A percentile compares a stretch with the other conserved stretches of the same genome.
These are phyloP conservation scores for Thozetella sp. DNA, from an alignment of 495 filamentous ascomycete species.

Conservation along the genomic window DNA sequence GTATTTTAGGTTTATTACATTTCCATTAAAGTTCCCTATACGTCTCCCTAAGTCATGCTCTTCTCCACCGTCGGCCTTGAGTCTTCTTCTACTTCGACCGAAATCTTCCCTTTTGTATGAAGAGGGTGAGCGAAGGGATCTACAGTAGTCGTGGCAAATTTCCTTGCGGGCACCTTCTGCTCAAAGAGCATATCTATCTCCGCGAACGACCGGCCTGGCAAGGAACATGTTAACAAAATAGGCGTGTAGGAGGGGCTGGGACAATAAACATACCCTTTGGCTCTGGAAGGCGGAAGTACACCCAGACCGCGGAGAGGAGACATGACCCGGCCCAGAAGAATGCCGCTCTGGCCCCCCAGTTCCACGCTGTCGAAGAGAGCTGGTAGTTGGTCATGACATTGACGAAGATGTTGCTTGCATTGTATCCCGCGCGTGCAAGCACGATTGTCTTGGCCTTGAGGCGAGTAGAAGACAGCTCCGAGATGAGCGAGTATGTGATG, in stretches of 20 bases:
- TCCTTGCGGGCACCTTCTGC: conserved; percentile 30
- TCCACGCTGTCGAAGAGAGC: conserved; percentile 51
- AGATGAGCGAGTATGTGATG: conserved; percentile 56
- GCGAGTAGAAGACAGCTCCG: conserved; percentile 53
- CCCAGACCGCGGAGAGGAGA: conserved; percentile 36
- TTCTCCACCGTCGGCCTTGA: not conserved
- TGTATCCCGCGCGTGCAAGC: conserved; percentile 54
- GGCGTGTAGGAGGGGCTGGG: not conserved
- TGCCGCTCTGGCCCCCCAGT: conserved; percentile 44
- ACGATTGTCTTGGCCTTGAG: conserved; percentile 58
- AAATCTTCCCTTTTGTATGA: not conserved
- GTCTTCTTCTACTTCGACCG: conserved; percentile 2
- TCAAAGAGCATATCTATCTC: conserved; percentile 53
- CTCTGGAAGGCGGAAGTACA: conserved; percentile 34
- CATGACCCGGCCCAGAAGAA: conserved; percentile 58
- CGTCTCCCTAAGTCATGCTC: not conserved
- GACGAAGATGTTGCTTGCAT: conserved; percentile 42
- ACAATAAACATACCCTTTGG: conserved; percentile 19
- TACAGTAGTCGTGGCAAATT: conserved; percentile 29
- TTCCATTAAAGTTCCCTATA: no score
- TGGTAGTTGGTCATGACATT: conserved; percentile 52
- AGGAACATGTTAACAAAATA: no score
- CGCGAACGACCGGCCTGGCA: conserved; percentile 36
- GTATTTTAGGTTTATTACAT: no score
- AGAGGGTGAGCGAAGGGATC: conserved; percentile 16